These are phyloP conservation scores for Pholiota conissans DNA, from an alignment of 768 basidiomycete species.

Conservation along the genomic window DNA sequence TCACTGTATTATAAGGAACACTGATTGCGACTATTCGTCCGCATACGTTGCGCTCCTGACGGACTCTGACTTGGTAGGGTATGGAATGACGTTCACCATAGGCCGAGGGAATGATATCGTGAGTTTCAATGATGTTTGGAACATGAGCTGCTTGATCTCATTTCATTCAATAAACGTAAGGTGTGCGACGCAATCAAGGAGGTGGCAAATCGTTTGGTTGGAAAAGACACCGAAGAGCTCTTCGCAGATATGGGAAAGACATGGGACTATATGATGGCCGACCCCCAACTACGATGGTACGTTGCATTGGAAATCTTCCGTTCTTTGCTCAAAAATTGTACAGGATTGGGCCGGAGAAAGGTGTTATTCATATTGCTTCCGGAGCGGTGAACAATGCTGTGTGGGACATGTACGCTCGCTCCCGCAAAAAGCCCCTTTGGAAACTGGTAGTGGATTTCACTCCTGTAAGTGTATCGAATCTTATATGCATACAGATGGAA, in stretches of 20 bases:
- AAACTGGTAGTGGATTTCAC: slow-evolving; percentile 92
- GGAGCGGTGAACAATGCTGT: slow-evolving; percentile 90
- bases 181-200: slow-evolving; percentile 81
- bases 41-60: slow-evolving; percentile 85
- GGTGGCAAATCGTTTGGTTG: slow-evolving; percentile 80
- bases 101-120: slow-evolving; percentile 96
- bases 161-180: no score
- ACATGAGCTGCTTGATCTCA: no score
- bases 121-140: not conserved
- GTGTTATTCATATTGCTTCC: slow-evolving; percentile 89
- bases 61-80: slow-evolving; percentile 75
- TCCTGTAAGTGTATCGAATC: slow-evolving; percentile 39
- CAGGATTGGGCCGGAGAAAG: slow-evolving; percentile 94
- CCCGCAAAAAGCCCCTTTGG: slow-evolving; percentile 86
- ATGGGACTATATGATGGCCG: slow-evolving; percentile 85
- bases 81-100: slow-evolving; percentile 94
- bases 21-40: slow-evolving; percentile 93
- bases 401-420: slow-evolving; percentile 91
- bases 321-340: not conserved
- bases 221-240: slow-evolving; percentile 77
- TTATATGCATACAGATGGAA: not conserved
- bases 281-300: slow-evolving; percentile 90
- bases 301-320: slow-evolving; percentile 17
- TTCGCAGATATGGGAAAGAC: slow-evolving; percentile 91
- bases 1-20: slow-evolving; percentile 65